Percentiles rank a stretch among this genome's conserved stretches.
Evolutionary conservation across 2,329 filamentous ascomycete genomes (phyloP).

Genomic region (Epichloe sibirici): DNA sequence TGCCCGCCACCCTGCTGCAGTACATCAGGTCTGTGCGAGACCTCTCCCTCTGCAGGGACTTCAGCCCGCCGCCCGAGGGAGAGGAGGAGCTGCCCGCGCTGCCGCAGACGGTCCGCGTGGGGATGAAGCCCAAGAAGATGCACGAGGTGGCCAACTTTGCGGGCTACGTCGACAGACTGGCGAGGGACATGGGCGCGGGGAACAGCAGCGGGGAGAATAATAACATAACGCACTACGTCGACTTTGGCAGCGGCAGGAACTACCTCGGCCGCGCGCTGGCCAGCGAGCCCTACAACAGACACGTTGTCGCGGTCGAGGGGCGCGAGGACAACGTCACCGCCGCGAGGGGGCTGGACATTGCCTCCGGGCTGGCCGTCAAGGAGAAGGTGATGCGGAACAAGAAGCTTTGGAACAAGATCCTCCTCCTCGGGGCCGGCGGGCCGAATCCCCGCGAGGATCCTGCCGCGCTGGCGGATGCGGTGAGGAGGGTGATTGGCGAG

Average conservation of each 20-base stretch:
- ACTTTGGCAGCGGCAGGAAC: conserved; percentile 94
- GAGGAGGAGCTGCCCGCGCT: conserved; percentile 41
- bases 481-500: conserved; percentile 22
- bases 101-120: conserved; percentile 62
- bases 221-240: conserved; percentile 71
- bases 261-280: conserved; percentile 85
- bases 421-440: conserved; percentile 23
- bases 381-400: conserved; percentile 69
- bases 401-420: conserved; percentile 53
- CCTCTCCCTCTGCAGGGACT: conserved; percentile 54
- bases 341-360: conserved; percentile 73
- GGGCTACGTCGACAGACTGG: conserved; percentile 58
- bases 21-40: conserved; percentile 63
- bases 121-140: conserved; percentile 93
- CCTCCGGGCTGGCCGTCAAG: conserved; percentile 63
- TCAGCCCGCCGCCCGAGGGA: conserved; percentile 26
- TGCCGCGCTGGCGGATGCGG: conserved; percentile 19
- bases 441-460: conserved; percentile 28
- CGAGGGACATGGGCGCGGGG: conserved; percentile 36
- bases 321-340: conserved; percentile 76
- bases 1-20: conserved; percentile 47
- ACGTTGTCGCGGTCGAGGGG: conserved; percentile 86
- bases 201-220: conserved; percentile 34
- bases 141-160: conserved; percentile 91
- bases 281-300: conserved; percentile 70